A percentile compares a stretch with the other conserved stretches of the same genome.
Evolutionary conservation across 192 early-diverging fungal genomes (phyloP).

Genomic region (Thoreauomyces humboldtii): DNA sequence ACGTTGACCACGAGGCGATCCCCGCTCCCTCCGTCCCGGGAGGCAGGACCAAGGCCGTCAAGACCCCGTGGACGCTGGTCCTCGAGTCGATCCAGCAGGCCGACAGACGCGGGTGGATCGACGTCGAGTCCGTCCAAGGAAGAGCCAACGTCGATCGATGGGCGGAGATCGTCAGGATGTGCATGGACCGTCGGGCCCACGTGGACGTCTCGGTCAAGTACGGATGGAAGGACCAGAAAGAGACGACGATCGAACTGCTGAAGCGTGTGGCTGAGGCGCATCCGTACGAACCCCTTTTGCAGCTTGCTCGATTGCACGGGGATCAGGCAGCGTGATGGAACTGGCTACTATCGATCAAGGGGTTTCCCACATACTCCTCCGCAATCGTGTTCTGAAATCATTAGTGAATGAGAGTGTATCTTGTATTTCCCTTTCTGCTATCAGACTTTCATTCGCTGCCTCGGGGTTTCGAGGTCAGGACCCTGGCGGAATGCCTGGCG

Average conservation of each 20-base stretch:
- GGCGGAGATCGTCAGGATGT: constrained; percentile 4
- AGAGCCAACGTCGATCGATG: neutral
- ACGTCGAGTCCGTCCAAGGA: neutral
- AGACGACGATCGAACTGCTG: neutral
- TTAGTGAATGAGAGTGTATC: no score
- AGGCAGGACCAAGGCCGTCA: neutral
- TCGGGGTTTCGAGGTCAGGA: no score
- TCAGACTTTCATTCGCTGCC: no score
- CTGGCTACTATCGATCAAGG: no score
- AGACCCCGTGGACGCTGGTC: neutral
- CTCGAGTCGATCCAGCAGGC: constrained; percentile 6
- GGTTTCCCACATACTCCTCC: no score
- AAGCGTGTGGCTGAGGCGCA: constrained; percentile 2
- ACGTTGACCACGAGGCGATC: neutral
- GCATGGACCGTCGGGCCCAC: neutral
- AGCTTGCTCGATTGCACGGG: no score
- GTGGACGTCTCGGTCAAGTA: neutral
- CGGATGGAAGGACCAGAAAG: constrained; percentile 2
- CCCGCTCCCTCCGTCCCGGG: neutral
- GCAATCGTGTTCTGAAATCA: no score
- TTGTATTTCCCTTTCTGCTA: no score
- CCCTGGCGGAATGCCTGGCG: no score
- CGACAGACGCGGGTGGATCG: neutral
- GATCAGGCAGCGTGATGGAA: no score
- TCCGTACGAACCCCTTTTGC: neutral